Base-by-base conservation (phyloP, 768 basidiomycete species). In the Tylopilus felleus region DNA sequence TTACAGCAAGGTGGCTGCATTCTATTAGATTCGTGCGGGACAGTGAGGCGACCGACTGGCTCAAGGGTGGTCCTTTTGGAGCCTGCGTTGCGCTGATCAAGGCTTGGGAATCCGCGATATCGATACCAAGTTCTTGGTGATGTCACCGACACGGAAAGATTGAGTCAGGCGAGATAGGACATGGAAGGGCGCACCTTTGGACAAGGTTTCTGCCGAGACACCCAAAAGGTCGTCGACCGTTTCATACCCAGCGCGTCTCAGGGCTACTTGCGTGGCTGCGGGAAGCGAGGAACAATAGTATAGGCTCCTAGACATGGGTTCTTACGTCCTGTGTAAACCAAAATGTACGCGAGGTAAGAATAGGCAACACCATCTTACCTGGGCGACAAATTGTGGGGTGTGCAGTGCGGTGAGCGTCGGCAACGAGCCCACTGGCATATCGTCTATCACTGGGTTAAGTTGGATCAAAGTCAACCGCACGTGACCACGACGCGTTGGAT, bases 41-140 rank as follows among this genome's bases (percentile, higher is more conserved):
- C 59, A 78, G 65, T 8, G 71, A 69, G 28, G 86, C 79, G 6
- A 78, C 86, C 9, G 84, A 77, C 65, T 86, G 86, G 36, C 82
- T 83, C 57, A 79, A 66, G 29, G 72, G 70, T 10, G 62, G 33
- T 7, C 29, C 58, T 28, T 58, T 65, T 33, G 73, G 65, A 22
- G 63, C 66, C 58, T 76, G 75, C 21, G 74, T 70, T 25, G 74
- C 71, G 2, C 73, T 66, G 35, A 84, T 68, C 52, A 86, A 66
- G 5, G 71, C 71, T 58, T 79, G 75, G 8, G 78, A 78, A 25
- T 76, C 75, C 19, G 71, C 62, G 17, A 78, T 57, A 40, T 80
- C 60, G 29, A 85, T 73, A 10, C 73, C 69, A 22, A 85, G 73
- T 22, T 84, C 86, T 88, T 65, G 23, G 35, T 48, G 14, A 35